Conservation (phyloP, 2,329 filamentous ascomycete genomes). For the Diaporthe caulivora region DNA sequence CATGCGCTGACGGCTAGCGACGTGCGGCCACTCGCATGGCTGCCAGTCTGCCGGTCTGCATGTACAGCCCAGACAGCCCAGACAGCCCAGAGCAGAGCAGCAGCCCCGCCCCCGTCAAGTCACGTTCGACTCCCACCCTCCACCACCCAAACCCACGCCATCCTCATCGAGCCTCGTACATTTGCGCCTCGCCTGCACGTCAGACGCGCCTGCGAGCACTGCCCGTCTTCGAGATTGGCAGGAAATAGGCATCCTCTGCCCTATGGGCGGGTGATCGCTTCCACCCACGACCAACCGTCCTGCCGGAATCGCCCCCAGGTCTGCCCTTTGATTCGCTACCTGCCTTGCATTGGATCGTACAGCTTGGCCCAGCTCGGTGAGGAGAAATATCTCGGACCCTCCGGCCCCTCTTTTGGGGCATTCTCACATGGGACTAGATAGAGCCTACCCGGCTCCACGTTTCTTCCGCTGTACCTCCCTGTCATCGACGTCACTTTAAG, state of each 20-base stretch:
- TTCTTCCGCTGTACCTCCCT: not conserved
- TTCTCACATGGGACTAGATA: not conserved
- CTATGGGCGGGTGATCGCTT: constrained; percentile 34
- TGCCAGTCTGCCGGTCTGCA: not conserved
- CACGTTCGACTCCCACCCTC: constrained; percentile 35
- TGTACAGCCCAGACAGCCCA: not conserved
- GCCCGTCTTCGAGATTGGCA: constrained; percentile 6
- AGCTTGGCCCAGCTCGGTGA: constrained; percentile 20
- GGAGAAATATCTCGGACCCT: constrained; percentile 19
- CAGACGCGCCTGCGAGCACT: constrained; percentile 23
- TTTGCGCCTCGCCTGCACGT: constrained; percentile 30
- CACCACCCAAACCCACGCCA: constrained; percentile 29
- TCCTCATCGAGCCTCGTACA: constrained; percentile 38
- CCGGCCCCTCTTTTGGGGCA: constrained; percentile 14
- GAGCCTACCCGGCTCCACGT: not conserved
- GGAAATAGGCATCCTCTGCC: constrained; percentile 31
- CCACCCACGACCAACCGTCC: not conserved
- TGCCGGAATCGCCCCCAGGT: constrained; percentile 13
- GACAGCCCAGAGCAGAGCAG: constrained; percentile 2
- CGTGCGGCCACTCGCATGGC: constrained; percentile 23
- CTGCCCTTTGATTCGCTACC: not conserved
- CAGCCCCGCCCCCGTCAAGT: constrained; percentile 20
- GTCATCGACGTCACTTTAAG: not conserved
- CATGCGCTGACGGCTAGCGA: constrained; percentile 29
- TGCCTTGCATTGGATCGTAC: constrained; percentile 11